Evolutionary conservation across 139 green algal species (phyloP).

Genomic region (Ettlia oleoabundans): DNA sequence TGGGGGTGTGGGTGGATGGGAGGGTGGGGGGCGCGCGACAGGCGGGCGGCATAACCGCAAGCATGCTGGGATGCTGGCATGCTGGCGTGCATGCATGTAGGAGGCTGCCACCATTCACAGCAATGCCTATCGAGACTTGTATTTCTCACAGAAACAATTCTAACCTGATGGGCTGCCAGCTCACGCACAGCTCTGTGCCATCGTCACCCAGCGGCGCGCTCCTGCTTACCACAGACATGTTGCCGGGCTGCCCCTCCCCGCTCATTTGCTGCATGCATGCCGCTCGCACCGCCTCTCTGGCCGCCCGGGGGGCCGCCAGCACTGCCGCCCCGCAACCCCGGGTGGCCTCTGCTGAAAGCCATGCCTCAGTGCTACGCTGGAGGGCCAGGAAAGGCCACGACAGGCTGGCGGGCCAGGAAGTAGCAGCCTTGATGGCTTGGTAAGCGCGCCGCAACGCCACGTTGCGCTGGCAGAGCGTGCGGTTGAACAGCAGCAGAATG

Average conservation of each 20-base stretch:
- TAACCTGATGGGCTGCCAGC: not conserved
- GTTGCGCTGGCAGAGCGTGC: constrained; percentile 11
- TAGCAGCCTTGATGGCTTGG: not conserved
- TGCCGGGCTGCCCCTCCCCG: not conserved
- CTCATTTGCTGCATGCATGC: not conserved
- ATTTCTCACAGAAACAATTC: not conserved
- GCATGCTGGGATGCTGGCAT: no score
- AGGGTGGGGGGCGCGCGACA: not conserved
- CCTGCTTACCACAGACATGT: not conserved
- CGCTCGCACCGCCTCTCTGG: not conserved
- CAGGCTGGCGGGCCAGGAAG: not conserved
- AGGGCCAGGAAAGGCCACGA: not conserved
- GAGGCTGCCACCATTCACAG: no score
- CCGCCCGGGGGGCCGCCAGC: not conserved
- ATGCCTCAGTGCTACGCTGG: not conserved
- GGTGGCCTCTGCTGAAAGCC: not conserved
- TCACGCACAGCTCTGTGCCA: not conserved
- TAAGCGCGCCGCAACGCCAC: not conserved
- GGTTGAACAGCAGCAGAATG: constrained; percentile 24
- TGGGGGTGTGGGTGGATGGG: no score
- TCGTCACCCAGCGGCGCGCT: not conserved
- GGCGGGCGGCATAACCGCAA: no score
- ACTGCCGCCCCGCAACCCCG: not conserved
- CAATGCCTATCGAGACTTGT: no score
- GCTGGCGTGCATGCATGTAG: no score